phyloP scores from a whole-genome alignment of 768 basidiomycete species.

The Lentinula guzmanii region DNA sequence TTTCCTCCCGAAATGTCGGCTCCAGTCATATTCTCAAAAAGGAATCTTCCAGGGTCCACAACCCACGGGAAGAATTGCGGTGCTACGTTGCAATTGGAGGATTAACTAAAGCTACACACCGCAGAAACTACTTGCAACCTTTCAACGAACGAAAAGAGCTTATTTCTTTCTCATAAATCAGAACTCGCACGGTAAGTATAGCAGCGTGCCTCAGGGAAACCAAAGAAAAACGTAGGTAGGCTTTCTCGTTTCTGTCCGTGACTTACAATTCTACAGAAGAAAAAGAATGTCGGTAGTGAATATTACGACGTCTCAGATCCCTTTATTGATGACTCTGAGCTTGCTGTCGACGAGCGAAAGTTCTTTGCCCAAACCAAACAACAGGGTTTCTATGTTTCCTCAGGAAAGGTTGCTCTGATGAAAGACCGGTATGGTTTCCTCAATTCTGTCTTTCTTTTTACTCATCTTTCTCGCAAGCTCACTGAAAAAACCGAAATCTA shows the following conservation, averaged over 20 bases:
- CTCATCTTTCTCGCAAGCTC: constrained; percentile 31
- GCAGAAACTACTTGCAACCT: too few species aligned
- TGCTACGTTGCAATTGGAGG: too few species aligned
- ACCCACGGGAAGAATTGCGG: too few species aligned
- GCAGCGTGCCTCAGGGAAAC: constrained; percentile 25
- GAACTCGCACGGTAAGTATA: too few species aligned
- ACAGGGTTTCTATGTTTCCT: constrained; percentile 88
- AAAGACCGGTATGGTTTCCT: constrained; percentile 55
- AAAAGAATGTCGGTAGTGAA: constrained; percentile 53
- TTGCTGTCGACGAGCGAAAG: constrained; percentile 85
- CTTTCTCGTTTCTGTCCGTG: background rate
- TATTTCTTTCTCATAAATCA: too few species aligned
- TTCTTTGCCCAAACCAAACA: constrained; percentile 90
- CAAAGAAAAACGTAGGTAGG: constrained; percentile 13
- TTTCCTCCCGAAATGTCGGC: background rate
- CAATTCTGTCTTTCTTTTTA: background rate
- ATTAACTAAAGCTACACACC: too few species aligned
- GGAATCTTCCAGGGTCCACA: too few species aligned
- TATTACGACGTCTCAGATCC: constrained; percentile 92
- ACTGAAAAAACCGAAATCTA: constrained; percentile 69
- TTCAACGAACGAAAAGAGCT: too few species aligned
- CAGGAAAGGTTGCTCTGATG: constrained; percentile 80
- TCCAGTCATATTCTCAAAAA: too few species aligned
- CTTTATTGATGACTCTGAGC: constrained; percentile 97
- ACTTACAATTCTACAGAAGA: constrained; percentile 18